These are phyloP conservation scores for Sutorius australiensis DNA, from an alignment of 768 basidiomycete species.

Conservation along the genomic window DNA sequence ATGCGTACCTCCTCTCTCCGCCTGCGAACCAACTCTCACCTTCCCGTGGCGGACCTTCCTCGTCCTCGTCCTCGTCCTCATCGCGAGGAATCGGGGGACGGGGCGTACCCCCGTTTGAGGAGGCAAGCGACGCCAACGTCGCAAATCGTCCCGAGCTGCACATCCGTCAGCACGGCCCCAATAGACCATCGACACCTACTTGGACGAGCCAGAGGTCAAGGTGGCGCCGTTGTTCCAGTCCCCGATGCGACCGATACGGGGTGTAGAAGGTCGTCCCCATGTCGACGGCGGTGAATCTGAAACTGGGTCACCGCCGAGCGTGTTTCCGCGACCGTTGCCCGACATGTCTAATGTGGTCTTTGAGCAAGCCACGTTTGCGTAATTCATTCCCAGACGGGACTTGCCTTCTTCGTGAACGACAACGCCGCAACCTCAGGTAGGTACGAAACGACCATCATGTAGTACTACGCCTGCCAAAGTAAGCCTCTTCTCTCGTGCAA, in stretches of 20 bases:
- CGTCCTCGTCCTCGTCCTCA: slow-evolving; percentile 50
- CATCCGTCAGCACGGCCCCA: background rate
- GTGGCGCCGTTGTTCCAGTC: slow-evolving; percentile 35
- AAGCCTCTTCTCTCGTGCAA: slow-evolving; percentile 8
- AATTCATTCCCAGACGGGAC: background rate
- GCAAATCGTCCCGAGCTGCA: slow-evolving; percentile 31
- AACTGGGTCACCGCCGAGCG: slow-evolving; percentile 43
- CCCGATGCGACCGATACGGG: slow-evolving; percentile 52
- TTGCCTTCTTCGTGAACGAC: background rate
- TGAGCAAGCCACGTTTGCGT: background rate
- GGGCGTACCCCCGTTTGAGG: slow-evolving; percentile 16
- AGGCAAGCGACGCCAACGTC: slow-evolving; percentile 34
- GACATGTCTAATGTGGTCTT: slow-evolving; percentile 32
- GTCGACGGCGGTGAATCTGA: slow-evolving; percentile 46
- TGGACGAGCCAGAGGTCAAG: slow-evolving; percentile 20
- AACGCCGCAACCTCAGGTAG: background rate
- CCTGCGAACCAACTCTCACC: slow-evolving; percentile 84
- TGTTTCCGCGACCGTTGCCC: slow-evolving; percentile 39
- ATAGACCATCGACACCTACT: slow-evolving; percentile 6
- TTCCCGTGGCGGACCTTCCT: slow-evolving; percentile 36
- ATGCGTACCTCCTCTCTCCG: slow-evolving; percentile 80
- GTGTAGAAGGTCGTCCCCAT: slow-evolving; percentile 41
- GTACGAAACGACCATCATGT: background rate
- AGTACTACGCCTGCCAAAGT: slow-evolving; percentile 17
- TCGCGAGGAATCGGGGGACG: slow-evolving; percentile 17